Conservation (phyloP, 1,139 yeast genomes). For the Candida mesenterica region DNA sequence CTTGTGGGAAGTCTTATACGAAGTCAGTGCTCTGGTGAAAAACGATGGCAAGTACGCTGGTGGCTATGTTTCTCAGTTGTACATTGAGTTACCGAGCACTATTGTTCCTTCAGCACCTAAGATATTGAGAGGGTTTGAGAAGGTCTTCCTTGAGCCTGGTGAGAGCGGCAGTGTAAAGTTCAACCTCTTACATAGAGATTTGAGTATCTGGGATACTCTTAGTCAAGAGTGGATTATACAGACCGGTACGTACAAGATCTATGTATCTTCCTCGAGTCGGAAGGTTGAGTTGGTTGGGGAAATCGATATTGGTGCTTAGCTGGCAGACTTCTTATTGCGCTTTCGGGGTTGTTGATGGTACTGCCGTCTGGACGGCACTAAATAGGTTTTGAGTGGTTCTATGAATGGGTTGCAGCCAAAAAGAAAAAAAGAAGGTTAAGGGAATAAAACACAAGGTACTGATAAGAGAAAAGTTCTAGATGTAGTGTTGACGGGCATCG, state of each 20-base stretch:
- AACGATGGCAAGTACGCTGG: slow-evolving; percentile 54
- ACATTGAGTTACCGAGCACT: slow-evolving; percentile 53
- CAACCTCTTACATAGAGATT: slow-evolving; percentile 52
- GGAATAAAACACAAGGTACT: too few species aligned
- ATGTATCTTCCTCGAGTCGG: slow-evolving; percentile 54
- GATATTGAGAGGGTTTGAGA: slow-evolving; percentile 60
- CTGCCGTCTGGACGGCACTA: too few species aligned
- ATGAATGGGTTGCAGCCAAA: too few species aligned
- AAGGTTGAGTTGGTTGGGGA: slow-evolving; percentile 49
- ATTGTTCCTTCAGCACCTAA: slow-evolving; percentile 45
- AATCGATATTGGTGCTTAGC: slow-evolving; percentile 36
- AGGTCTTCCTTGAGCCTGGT: slow-evolving; percentile 49
- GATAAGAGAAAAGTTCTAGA: too few species aligned
- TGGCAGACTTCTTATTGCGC: too few species aligned
- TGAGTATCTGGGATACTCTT: slow-evolving; percentile 58
- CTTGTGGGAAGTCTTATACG: slow-evolving; percentile 46
- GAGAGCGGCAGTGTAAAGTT: slow-evolving; percentile 39
- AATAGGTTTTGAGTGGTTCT: too few species aligned
- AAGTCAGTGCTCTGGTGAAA: slow-evolving; percentile 46
- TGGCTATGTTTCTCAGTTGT: slow-evolving; percentile 55
- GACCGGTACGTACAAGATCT: slow-evolving; percentile 55
- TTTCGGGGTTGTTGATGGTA: too few species aligned
- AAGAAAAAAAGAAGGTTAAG: too few species aligned
- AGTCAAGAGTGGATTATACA: slow-evolving; percentile 63
- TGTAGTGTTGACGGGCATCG: too few species aligned